These are phyloP conservation scores for Xylaria sp. DNA, from an alignment of 2,329 filamentous ascomycete genomes.

Conservation along the genomic window DNA sequence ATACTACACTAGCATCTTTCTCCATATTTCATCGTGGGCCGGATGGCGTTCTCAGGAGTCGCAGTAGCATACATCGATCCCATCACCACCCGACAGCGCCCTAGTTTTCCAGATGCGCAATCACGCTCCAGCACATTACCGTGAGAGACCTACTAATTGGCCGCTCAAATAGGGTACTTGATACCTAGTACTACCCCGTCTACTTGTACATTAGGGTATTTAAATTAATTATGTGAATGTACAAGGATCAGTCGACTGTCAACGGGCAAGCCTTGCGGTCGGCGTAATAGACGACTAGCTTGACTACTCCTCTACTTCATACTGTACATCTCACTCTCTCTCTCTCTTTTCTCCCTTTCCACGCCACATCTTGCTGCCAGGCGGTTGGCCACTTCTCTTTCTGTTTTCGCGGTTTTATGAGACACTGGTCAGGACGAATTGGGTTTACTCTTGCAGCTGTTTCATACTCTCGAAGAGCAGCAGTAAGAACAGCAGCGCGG, in stretches of 20 bases:
- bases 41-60: constrained; percentile 34
- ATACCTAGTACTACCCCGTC: constrained; percentile 6
- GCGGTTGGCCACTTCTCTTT: constrained; percentile 21
- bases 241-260: constrained; percentile 23
- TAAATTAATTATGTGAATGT: constrained; percentile 26
- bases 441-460: neutral
- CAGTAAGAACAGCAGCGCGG: neutral
- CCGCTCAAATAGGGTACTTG: constrained; percentile 7
- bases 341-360: constrained; percentile 21
- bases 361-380: constrained; percentile 24
- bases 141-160: constrained; percentile 6
- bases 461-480: neutral
- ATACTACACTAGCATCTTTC: constrained; percentile 19
- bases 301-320: constrained; percentile 4
- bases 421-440: constrained; percentile 8
- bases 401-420: constrained; percentile 5
- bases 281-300: constrained; percentile 1
- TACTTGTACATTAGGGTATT: constrained; percentile 3
- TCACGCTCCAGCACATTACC: constrained; percentile 12
- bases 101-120: constrained; percentile 16
- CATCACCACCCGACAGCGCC: constrained; percentile 9
- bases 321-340: constrained; percentile 2
- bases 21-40: constrained; percentile 31
- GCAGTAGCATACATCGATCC: constrained; percentile 23
- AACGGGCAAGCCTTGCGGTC: constrained; percentile 24